Base-by-base conservation (phyloP, 1,284 basidiomycete genomes). In the Cryptococcus jaspeensis region DNA sequence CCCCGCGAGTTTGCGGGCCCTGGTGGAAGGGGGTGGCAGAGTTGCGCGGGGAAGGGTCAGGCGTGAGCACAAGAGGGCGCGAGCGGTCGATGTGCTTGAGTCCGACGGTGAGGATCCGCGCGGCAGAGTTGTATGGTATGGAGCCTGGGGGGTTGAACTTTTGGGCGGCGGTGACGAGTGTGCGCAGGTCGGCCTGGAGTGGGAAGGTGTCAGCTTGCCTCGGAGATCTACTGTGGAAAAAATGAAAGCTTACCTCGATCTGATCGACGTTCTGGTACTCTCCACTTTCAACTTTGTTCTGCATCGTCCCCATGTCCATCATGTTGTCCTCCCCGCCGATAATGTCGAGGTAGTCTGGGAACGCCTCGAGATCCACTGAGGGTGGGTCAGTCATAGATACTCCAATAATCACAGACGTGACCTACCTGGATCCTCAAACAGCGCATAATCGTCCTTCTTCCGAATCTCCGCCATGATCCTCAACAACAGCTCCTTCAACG, bases 261-360 rank as follows among this genome's bases (percentile, higher is more conserved):
- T 73, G 61, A 28, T 71, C 71, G 44, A 78, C 60, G 18, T 43
- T 58, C 20, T 46, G 49, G 47, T 78, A 78, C 39, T 66, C 65
- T 4, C 67, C 68, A n/a, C 63, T 61, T 50, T 76, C 71, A 5
- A 74, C 50, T 58, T 77, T 78, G n/a, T 40, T 54, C 62, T 76
- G 74, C 74, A 78, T 78, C 12, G 76, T 78, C 3, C 64, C 66
- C 40, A 77, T 62, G 49, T 78, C 76, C 76, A 78, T 78, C 66
- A 74, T 74, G 38, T 74, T 74, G 48, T 74, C 75, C 32, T 66
- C 63, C 7, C 76, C 76, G 13, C 76, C 76, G n/a, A 78, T 71
- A 3, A 66, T 62, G 13, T 65, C 66, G 2, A 73, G 63, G 52
- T 78, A 78, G 25, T 68, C 70, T 5, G 76, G 75, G 43, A 72